Base-by-base conservation (phyloP, 2,329 filamentous ascomycete species). In the Paramyrothecium sp. region DNA sequence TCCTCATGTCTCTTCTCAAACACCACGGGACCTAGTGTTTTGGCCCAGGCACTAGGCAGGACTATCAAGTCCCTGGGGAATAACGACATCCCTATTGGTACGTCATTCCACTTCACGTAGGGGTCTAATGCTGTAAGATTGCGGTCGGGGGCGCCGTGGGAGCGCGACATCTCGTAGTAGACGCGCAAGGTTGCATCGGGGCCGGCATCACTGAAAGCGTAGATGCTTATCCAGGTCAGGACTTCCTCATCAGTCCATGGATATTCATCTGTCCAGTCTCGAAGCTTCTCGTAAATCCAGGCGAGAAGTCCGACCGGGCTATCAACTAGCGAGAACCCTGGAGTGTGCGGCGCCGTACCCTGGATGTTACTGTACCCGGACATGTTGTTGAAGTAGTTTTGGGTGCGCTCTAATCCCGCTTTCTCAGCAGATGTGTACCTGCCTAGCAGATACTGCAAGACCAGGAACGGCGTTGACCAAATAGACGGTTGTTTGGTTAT, bases 241-340 rank as follows among this genome's bases (percentile, higher is more conserved):
- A 92, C 80, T 73, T 92, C 89, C 53, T 92, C 88, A 60, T 90
- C 86, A 0, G 85, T 88, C 89, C 89, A 92, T 0, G 82, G 75
- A 66, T 92, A 91, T 1, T 64, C 65, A 65, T 92, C 89, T 0
- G 86, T 87, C 90, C 89, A 94, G 63, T 89, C 87, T 62, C 88
- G 83, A 54, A 94, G 73, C 70, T 94, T 94, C 72, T 93, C 91
- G 63, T 89, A 89, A 38, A 93, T 86, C 90, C 90, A 94, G 0
- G 89, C 84, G 2, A 94, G 77, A 7, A 91, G 74, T 0, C 82
- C 88, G 0, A 90, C 82, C 0, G 90, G 90, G 17, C 81, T 87
- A 68, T 92, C 89, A 1, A 83, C 79, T 5, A 92, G 77, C 0
- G 78, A 85, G 66, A 90, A 90, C 0, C 86, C 87, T 0, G 92